Evolutionary conservation across 495 filamentous ascomycete species (phyloP), one percentile per base, ranked within the genome.

Genomic region (Bombardia bombarda): DNA sequence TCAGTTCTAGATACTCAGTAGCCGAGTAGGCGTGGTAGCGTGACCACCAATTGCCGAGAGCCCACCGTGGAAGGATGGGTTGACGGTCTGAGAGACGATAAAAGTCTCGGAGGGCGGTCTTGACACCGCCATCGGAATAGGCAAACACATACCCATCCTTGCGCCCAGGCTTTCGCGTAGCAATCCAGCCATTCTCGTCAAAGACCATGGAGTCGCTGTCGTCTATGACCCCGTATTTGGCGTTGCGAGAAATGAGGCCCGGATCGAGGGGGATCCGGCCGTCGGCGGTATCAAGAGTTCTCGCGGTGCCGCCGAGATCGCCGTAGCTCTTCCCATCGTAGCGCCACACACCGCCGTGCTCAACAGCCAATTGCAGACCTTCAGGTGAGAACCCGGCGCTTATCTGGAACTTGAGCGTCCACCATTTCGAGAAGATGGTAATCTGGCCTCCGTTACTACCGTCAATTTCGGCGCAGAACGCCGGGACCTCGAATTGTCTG

Each of bases 1-100:
- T 67, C 18, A 81, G 55, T 3, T 53, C 52, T 3, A 78, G 33
- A 52, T 78, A 79, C 48, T 79, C 75, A 13, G 64, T 46, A 6
- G 55, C 59, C 1, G 52, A 51, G 49, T 78, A 81, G 1, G 61
- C 62, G 50, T 80, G 67, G 51, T 79, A 81, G 9, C 77, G 63
- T 20, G 71, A 75, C 75, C 75, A 81, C 77, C 77, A 81, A 46
- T 81, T 81, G 0, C 77, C 77, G n/a, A 81, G 55, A 0, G 69
- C 62, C 60, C 64, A 81, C 8, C 76, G 67, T 0, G 77, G 77
- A 3, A 81, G 53, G 4, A 74, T 22, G 7, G 77, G 75, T 50
- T 79, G 75, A 4, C 50, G 55, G 4, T 77, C 77, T 0, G 76
- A 78, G 3, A 81, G 37, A 5, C 63, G 62, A 53, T 77, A 78